Evolutionary conservation across 2,329 filamentous ascomycete genomes (phyloP), one percentile per base, ranked within the genome.

Genomic region (Ustulina deusta): DNA sequence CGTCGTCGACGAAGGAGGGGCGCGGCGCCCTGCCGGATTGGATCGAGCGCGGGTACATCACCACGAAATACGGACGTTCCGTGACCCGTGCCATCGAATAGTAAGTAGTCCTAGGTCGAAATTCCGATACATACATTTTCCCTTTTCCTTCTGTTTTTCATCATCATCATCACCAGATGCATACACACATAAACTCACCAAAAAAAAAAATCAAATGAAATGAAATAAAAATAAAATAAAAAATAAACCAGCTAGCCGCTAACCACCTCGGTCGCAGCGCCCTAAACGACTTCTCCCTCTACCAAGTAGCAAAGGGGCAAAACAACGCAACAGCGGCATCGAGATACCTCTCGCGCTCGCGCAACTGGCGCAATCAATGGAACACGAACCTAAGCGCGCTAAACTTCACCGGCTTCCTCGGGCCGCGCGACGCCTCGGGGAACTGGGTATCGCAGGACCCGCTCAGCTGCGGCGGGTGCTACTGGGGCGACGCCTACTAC

Each of bases 301-400:
- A 88, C 66, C 87, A 90, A 74, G 87, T 93, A 11, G 91, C 91
- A 2, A 77, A 74, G 1, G 89, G 89, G 0, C 78, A 91, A 1
- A 83, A 82, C 1, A 84, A 85, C 54, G 64, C 73, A 0, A 78
- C 79, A 0, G 87, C 90, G 48, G 85, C 86, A 3, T 69, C 79
- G 2, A 89, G 83, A 61, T 93, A 92, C 71, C 81, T 91, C 29
- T 80, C 84, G 52, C 85, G 90, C 9, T 90, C 89, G 0, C 82
- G 85, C 10, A 90, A 91, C 73, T 93, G 91, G 91, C 84, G 88
- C 17, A 92, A 91, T 74, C 90, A 92, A 71, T 93, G 89, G 90
- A 89, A 92, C 75, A 75, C 84, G 0, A 76, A 86, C 54, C 83
- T 87, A 51, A 82, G 80, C 0, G 87, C 87, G 0, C 81, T 90